These are phyloP conservation scores for Saturnispora besseyi DNA, from an alignment of 805 yeast species.

Conservation along the genomic window DNA sequence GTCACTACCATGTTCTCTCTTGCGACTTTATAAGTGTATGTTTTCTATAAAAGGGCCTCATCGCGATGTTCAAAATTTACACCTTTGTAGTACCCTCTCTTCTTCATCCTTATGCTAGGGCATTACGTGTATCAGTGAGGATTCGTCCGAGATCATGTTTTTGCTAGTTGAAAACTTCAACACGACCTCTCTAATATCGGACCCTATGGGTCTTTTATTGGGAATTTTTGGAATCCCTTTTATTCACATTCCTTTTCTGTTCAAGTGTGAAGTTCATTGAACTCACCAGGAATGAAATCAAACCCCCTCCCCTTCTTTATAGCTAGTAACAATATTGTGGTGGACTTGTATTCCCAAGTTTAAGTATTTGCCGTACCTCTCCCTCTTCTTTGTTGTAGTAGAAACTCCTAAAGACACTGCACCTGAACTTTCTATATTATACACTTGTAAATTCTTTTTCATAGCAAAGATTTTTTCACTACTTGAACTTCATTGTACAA, in stretches of 20 bases:
- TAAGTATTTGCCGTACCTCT: neutral
- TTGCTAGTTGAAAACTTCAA: slow-evolving; percentile 99
- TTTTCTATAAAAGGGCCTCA: neutral
- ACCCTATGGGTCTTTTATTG: slow-evolving; percentile 37
- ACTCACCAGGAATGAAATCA: neutral
- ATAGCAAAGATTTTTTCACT: neutral
- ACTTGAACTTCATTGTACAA: slow-evolving; percentile 7
- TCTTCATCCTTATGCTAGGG: slow-evolving; percentile 97
- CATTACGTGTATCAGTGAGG: slow-evolving; percentile 99
- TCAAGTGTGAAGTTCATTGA: slow-evolving; percentile 5
- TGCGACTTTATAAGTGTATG: no score
- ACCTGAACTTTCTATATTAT: neutral
- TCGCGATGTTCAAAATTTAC: neutral
- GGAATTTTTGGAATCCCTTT: slow-evolving; percentile 64
- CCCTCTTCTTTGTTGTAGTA: neutral
- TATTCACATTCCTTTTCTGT: neutral
- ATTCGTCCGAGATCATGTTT: slow-evolving; percentile 99
- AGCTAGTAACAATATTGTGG: neutral
- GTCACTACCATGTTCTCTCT: no score
- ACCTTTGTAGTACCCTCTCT: neutral
- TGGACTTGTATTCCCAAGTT: no score
- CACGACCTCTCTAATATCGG: slow-evolving; percentile 58
- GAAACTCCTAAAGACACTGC: no score
- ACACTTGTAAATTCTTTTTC: neutral
- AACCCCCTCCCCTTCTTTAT: neutral